Evolutionary conservation across 495 filamentous ascomycete species (phyloP).

Genomic region (Pseudoneurospora amorphoporcata): DNA sequence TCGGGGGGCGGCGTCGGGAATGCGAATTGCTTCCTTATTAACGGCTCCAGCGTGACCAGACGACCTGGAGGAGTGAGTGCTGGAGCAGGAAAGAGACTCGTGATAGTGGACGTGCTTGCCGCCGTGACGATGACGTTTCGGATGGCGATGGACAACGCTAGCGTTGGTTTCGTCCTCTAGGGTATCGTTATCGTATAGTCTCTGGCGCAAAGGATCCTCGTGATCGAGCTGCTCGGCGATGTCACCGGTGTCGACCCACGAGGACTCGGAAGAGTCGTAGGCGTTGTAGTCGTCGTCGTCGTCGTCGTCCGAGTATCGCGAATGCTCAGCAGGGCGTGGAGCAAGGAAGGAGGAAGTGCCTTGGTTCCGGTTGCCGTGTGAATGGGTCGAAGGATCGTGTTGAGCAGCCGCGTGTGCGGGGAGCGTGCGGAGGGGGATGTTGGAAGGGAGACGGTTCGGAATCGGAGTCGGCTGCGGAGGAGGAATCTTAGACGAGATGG

Average conservation of each 20-base stretch:
- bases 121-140: constrained; percentile 18
- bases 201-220: constrained; percentile 66
- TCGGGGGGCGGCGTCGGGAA: constrained; percentile 58
- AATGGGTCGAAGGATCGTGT: constrained; percentile 10
- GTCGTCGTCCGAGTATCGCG: constrained; percentile 22
- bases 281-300: constrained; percentile 24
- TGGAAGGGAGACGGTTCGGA: constrained; percentile 42
- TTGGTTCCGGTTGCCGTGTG: neutral
- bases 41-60: constrained; percentile 33
- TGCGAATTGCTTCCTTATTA: constrained; percentile 72
- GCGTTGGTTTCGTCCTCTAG: constrained; percentile 48
- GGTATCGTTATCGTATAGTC: constrained; percentile 50
- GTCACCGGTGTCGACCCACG: constrained; percentile 91
- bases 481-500: constrained; percentile 47
- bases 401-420: constrained; percentile 25
- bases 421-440: constrained; percentile 53
- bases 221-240: constrained; percentile 80
- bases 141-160: constrained; percentile 32
- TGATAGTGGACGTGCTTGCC: constrained; percentile 39
- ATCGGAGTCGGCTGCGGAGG: constrained; percentile 24
- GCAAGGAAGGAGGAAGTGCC: neutral
- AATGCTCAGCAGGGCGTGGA: constrained; percentile 8
- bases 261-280: constrained; percentile 51
- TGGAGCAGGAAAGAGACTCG: constrained; percentile 14
- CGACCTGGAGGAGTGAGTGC: constrained; percentile 6